Percentiles rank a stretch among this genome's conserved stretches.
phyloP scores from a whole-genome alignment of 2,329 filamentous ascomycete species.

The Alternaria sp. region DNA sequence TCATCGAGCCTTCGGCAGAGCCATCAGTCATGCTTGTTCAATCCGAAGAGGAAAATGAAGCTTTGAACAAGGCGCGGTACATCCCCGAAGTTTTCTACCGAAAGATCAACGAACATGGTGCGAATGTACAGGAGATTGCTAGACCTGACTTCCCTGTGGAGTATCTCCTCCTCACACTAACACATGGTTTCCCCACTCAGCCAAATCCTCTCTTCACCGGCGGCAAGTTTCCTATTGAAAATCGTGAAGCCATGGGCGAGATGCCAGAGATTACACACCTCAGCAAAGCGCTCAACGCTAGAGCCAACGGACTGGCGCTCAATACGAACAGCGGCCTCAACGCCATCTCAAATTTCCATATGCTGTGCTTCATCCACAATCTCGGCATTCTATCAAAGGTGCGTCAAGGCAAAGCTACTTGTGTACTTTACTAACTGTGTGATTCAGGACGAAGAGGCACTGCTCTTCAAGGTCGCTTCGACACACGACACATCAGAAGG shows the following conservation, averaged over 20 bases:
- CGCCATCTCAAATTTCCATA: slow-evolving; percentile 89
- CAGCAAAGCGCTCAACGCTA: slow-evolving; percentile 72
- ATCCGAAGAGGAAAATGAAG: slow-evolving; percentile 86
- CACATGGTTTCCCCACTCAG: slow-evolving; percentile 89
- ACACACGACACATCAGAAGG: slow-evolving; percentile 81
- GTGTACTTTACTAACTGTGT: slow-evolving; percentile 17
- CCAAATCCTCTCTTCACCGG: slow-evolving; percentile 78
- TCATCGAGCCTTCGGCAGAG: slow-evolving; percentile 93
- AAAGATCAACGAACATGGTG: slow-evolving; percentile 93
- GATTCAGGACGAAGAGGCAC: slow-evolving; percentile 81
- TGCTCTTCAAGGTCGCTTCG: slow-evolving; percentile 85
- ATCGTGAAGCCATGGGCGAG: slow-evolving; percentile 85
- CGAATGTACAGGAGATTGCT: slow-evolving; percentile 95
- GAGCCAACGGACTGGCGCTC: slow-evolving; percentile 59
- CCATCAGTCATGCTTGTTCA: slow-evolving; percentile 94
- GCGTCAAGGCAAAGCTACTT: slow-evolving; percentile 22
- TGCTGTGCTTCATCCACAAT: slow-evolving; percentile 84
- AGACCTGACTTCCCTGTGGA: slow-evolving; percentile 97
- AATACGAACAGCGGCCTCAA: slow-evolving; percentile 70
- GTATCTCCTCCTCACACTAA: slow-evolving; percentile 93
- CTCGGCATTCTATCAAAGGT: slow-evolving; percentile 88
- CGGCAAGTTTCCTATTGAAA: slow-evolving; percentile 85
- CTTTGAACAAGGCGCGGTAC: slow-evolving; percentile 75
- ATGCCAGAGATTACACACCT: slow-evolving; percentile 77
- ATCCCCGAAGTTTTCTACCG: slow-evolving; percentile 98